These are phyloP conservation scores for Erodium maritimum DNA, from an alignment of 345 rosid genomes.

Conservation along the genomic window DNA sequence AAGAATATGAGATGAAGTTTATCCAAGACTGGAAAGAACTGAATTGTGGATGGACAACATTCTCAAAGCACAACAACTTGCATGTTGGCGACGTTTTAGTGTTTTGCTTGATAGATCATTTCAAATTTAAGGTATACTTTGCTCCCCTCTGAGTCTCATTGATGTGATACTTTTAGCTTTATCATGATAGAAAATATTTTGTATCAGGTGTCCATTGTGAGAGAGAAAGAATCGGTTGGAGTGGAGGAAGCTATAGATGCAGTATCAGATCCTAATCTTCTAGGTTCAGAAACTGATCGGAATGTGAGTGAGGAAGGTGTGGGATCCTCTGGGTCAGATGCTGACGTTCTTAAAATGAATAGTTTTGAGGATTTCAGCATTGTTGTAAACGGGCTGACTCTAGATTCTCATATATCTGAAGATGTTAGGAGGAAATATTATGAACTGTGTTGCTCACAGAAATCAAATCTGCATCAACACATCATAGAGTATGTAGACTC, in stretches of 20 bases:
- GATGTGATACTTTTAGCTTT: neutral
- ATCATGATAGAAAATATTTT: neutral
- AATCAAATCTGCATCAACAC: constrained; percentile 24
- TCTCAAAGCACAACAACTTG: constrained; percentile 21
- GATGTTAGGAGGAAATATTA: constrained; percentile 24
- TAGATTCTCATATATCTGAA: constrained; percentile 27
- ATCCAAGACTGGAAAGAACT: constrained; percentile 34
- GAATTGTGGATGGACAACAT: constrained; percentile 45
- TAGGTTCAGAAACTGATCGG: neutral
- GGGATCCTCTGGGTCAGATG: constrained; percentile 9
- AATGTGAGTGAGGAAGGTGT: constrained; percentile 6
- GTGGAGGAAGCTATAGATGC: constrained; percentile 9
- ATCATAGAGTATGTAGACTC: constrained; percentile 31
- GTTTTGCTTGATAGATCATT: no score
- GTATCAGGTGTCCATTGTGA: constrained; percentile 35
- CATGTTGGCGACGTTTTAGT: constrained; percentile 23
- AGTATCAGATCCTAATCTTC: neutral
- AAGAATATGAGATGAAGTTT: constrained; percentile 24
- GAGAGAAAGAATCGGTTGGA: constrained; percentile 9
- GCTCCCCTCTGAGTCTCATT: neutral
- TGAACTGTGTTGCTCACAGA: constrained; percentile 31
- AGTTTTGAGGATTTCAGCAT: constrained; percentile 23
- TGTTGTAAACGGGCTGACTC: constrained; percentile 14
- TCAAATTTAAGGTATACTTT: no score
- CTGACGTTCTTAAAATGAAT: no score